Base-by-base conservation (phyloP, 2,329 filamentous ascomycete genomes). In the Ilyonectria sp. region DNA sequence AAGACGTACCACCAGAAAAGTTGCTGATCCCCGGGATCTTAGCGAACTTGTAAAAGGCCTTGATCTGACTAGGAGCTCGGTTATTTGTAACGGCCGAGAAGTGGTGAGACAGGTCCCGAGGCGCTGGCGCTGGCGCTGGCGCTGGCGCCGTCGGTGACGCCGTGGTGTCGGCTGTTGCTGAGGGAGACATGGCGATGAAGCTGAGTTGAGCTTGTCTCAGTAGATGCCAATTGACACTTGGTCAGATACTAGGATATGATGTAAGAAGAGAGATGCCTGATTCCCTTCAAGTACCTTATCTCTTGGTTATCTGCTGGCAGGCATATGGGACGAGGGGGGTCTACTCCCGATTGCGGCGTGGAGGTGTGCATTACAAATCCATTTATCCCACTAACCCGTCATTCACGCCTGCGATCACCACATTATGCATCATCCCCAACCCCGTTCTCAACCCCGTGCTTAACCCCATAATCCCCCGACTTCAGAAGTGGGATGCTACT, bases 31-130 rank as follows among this genome's bases (percentile, higher is more conserved):
- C 87, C 0, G 89, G 89, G 58, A 90, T 89, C 71, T 78, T 69
- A 74, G 96, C 96, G 82, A 93, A 97, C 81, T 94, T 94, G 85
- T 97, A 97, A 80, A 95, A 94, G 43, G 86, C 77, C 84, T 97
- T 97, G 79, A 97, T 87, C 49, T 84, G 84, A 76, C 91, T 96
- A 7, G 88, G 84, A 7, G 84, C 74, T 9, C 94, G 87, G 53
- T 88, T 86, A 76, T 87, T 91, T 54, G 94, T 92, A 50, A 90
- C 86, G 64, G 89, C 85, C 1, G 93, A 95, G 73, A 91, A 92
- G 78, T 95, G 92, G 78, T 97, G 93, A 73, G 90, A 92, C 68
- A 97, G 85, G 79, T 97, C 92, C 72, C 90, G 83, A 6, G 95
- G 94, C 64, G 71, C 71, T 40, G 72, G 69, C 43, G 71, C 71